Base-by-base conservation (phyloP, 2,329 filamentous ascomycete species). In the Penicillium sp. region DNA sequence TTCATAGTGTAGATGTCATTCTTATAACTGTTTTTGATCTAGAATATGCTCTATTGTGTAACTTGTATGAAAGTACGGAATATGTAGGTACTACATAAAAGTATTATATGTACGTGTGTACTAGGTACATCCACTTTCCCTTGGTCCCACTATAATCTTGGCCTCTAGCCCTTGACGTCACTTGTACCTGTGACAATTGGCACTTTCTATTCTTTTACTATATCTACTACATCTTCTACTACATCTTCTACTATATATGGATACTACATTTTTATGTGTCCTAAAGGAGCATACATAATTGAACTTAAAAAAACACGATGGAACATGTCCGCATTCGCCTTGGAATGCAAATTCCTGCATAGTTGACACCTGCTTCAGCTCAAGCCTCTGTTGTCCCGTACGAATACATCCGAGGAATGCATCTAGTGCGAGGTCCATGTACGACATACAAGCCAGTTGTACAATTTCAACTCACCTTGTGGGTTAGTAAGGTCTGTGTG, bases 381-480 rank as follows among this genome's bases (percentile, higher is more conserved):
- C 35, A 47, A n/a, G 18, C 24, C 29, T 22, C 45, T 22, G 42
- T 56, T 56, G 53, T 48, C 53, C 44, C 50, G 42, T 46, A 31
- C 38, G 16, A 51, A 50, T n/a, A 20, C 44, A 16, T 37, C 45
- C 35, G 48, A 56, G 31, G 53, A 52, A 56, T 56, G 48, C 39
- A 32, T 24, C 40, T 56, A 56, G 53, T 40, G 48, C 53, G 53
- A 51, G 47, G 53, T 55, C 53, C 26, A 56, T 52, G 53, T 56
- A 52, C 53, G 13, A 55, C 47, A 55, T 45, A 45, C 40, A 29
- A 29, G 53, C 47, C 53, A 32, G 40, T 45, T 51, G 53, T 42
- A 42, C 35, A 26, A 20, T 22, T 34, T 7, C 7, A 26, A 24
- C 26, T 18, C 20, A 34, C 38, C 38, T 18, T 43, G 26, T 32